These are phyloP conservation scores for Diplotaxis tenuifolia DNA, from an alignment of 345 rosid species.

Conservation along the genomic window DNA sequence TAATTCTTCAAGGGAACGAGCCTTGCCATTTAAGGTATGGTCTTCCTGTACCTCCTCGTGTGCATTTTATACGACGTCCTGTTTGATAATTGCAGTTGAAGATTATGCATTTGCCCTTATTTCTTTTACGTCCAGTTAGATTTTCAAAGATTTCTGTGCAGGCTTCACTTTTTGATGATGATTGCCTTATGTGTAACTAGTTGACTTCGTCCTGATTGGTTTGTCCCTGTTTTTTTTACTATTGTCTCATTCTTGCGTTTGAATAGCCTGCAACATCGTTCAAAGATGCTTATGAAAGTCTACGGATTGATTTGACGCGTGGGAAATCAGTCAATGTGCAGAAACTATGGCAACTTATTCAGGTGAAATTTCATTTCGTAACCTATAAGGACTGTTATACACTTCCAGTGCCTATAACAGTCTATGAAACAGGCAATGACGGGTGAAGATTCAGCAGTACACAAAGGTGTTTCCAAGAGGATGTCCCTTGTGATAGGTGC, in stretches of 20 bases:
- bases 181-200: constrained; percentile 9
- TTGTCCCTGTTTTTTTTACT: constrained; percentile 23
- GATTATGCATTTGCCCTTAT: neutral
- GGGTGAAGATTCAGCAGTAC: constrained; percentile 65
- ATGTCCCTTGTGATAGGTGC: constrained; percentile 85
- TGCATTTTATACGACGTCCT: neutral
- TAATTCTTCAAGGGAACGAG: constrained; percentile 77
- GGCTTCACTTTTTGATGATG: constrained; percentile 12
- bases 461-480: constrained; percentile 61
- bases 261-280: constrained; percentile 78
- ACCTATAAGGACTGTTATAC: constrained; percentile 11
- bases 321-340: constrained; percentile 91
- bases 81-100: constrained; percentile 21
- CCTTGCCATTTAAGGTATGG: constrained; percentile 71
- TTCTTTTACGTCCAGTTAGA: constrained; percentile 4
- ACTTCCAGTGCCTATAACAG: neutral
- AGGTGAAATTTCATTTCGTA: constrained; percentile 43
- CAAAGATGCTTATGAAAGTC: constrained; percentile 69
- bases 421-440: constrained; percentile 54
- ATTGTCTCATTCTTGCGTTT: constrained; percentile 15
- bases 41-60: constrained; percentile 1
- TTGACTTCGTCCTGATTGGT: neutral
- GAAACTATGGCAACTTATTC: constrained; percentile 97
- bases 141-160: constrained; percentile 3
- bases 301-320: constrained; percentile 45